Base-by-base conservation (phyloP, 495 filamentous ascomycete species). In the Daldinia childiae region DNA sequence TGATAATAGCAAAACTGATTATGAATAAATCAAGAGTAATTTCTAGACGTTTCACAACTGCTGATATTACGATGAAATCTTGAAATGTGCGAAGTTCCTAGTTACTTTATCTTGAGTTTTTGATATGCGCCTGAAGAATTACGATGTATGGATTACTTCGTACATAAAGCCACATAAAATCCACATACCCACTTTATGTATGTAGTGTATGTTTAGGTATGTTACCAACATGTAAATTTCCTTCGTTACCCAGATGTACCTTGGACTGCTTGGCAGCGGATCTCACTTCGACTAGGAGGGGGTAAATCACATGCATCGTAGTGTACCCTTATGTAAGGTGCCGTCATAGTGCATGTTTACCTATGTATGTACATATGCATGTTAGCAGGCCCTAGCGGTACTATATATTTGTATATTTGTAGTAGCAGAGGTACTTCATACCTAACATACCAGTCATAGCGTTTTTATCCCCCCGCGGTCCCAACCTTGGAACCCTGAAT, bases 401-500 rank as follows among this genome's bases (percentile, higher is more conserved):
- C 39, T 27, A 27, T 27, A 6, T 29, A 27, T 4, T 4, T 39
- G 36, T 39, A 39, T 39, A n/a, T n/a, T 15, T n/a, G 9, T 7
- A 34, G 39, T 0, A 3, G 5, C n/a, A 43, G n/a, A n/a, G n/a
- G n/a, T 43, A n/a, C n/a, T 26, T 26, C 26, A 8, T 30, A 30
- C 6, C 0, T 30, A 1, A 27, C 26, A 27, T 27, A 27, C 26
- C 7, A 32, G 29, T 32, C 29, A 32, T 32, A 43, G 15, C 39
- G n/a, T n/a, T 43, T 7, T 17, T 17, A 57, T n/a, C 26, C 56
- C 32, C 61, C 61, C 68, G 62, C 58, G 26, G 27, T 48, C 50
- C 64, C 48, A 67, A 60, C 62, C 38, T 45, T 57, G 7, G 26
- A 59, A n/a, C 15, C 39, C 6, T 41, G 14, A 41, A 57, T 21